Evolutionary conservation across 306 rosid genomes (phyloP), one percentile per base, ranked within the genome.

Genomic region (Dalbergia cultrata): DNA sequence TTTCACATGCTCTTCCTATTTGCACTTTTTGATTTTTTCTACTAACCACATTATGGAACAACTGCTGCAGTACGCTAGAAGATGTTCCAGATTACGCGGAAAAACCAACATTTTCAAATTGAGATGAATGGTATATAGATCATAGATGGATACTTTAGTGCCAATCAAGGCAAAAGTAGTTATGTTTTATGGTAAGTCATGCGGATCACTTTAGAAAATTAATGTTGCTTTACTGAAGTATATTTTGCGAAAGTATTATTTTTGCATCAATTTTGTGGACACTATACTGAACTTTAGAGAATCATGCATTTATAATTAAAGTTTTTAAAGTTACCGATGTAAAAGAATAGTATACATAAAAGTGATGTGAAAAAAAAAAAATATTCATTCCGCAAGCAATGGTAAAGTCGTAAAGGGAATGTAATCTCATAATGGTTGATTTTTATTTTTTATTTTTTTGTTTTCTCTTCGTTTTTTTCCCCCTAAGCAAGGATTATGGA

Each of bases 1-100:
- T 67, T 68, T 81, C 80, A 77, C 88, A 60, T 72, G 81, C 43
- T 49, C 67, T 39, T 45, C 76, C 54, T 56, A 33, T 60, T 71
- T 72, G 11, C n/a, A 43, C 59, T 19, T 78, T 75, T 37, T 70
- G 66, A 75, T 67, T 74, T 61, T 65, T 62, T 74, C 78, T 80
- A 64, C 61, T 9, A 54, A 7, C 67, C 75, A 78, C 61, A 34
- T 58, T 43, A 78, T 67, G 68, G n/a, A 67, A 67, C 67, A 77
- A 19, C 57, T 13, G 26, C 59, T 45, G 19, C 13, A 67, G 49
- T 11, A 57, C 4, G 13, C 63, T 26, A 17, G 31, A 47, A 49
- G 6, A 35, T 63, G 43, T 35, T 33, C 22, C 18, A 33, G 19
- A 31, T 22, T 7, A 63, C 45, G 70, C 31, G 31, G 7, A 54